Percentiles rank a stretch among this genome's conserved stretches.
Evolutionary conservation across 768 basidiomycete genomes (phyloP).

Genomic region (Coprinopsis sp.): DNA sequence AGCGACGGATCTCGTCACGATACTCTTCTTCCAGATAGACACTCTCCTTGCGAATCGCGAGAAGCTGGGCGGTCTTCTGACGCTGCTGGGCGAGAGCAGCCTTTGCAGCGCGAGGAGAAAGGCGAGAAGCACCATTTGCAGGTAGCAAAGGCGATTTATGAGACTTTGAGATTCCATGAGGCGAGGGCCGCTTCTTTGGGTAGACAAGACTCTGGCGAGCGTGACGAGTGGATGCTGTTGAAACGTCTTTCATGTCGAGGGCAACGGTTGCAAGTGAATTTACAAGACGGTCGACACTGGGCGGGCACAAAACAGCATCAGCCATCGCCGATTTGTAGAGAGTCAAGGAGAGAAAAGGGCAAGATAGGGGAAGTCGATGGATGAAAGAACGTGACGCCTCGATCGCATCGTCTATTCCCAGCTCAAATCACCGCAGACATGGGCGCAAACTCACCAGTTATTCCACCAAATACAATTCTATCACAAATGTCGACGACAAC

Average conservation of each 20-base stretch:
- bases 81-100: constrained; percentile 49
- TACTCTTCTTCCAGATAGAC: constrained; percentile 93
- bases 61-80: constrained; percentile 65
- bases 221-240: constrained; percentile 51
- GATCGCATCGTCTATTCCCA: constrained; percentile 3
- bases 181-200: constrained; percentile 83
- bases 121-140: constrained; percentile 45
- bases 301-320: constrained; percentile 21
- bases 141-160: constrained; percentile 55
- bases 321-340: constrained; percentile 22
- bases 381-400: constrained; percentile 9
- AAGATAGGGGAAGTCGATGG: constrained; percentile 4
- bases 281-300: constrained; percentile 43
- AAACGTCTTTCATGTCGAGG: constrained; percentile 75
- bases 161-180: constrained; percentile 68
- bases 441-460: constrained; percentile 4
- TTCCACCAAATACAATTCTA: neutral
- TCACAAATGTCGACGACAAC: neutral
- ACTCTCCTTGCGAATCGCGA: constrained; percentile 65
- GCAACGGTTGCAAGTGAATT: constrained; percentile 37
- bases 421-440: neutral
- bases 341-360: constrained; percentile 16
- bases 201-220: constrained; percentile 64
- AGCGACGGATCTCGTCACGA: constrained; percentile 82
- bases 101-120: constrained; percentile 66